Evolutionary conservation across 768 basidiomycete genomes (phyloP).

Genomic region (Amanita polypyramis): DNA sequence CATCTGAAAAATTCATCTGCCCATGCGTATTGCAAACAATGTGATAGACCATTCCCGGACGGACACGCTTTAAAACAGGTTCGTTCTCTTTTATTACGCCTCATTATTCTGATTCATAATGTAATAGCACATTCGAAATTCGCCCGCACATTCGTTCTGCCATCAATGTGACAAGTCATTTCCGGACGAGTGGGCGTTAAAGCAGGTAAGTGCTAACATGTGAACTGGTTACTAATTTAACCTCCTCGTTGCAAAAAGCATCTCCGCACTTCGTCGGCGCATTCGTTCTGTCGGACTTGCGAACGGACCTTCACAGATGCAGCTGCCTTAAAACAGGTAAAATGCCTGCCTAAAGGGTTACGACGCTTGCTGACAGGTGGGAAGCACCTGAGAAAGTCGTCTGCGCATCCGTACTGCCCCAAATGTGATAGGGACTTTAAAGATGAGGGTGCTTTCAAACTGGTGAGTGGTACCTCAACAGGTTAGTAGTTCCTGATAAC

Average conservation of each 20-base stretch:
- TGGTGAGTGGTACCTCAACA: neutral
- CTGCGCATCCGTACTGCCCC: neutral
- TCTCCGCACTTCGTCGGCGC: neutral
- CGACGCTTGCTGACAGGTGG: neutral
- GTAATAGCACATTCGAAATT: too few relatives aligned
- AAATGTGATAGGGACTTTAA: neutral
- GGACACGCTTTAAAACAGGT: neutral
- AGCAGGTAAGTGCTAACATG: too few relatives aligned
- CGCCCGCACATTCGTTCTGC: too few relatives aligned
- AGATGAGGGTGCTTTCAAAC: neutral
- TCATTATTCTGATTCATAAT: too few relatives aligned
- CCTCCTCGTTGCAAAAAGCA: neutral
- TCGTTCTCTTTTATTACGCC: too few relatives aligned
- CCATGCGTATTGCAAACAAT: slow-evolving; percentile 1
- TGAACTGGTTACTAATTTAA: neutral
- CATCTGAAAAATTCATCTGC: neutral
- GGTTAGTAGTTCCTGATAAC: neutral
- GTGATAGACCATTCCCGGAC: neutral
- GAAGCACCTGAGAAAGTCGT: neutral
- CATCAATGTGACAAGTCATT: too few relatives aligned
- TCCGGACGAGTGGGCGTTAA: too few relatives aligned
- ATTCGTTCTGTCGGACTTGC: neutral
- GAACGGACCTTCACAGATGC: neutral
- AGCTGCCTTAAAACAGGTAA: neutral
- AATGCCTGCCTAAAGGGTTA: neutral